These are phyloP conservation scores for Solanum clarkiae DNA, from an alignment of 257 asterid genomes.

Conservation along the genomic window DNA sequence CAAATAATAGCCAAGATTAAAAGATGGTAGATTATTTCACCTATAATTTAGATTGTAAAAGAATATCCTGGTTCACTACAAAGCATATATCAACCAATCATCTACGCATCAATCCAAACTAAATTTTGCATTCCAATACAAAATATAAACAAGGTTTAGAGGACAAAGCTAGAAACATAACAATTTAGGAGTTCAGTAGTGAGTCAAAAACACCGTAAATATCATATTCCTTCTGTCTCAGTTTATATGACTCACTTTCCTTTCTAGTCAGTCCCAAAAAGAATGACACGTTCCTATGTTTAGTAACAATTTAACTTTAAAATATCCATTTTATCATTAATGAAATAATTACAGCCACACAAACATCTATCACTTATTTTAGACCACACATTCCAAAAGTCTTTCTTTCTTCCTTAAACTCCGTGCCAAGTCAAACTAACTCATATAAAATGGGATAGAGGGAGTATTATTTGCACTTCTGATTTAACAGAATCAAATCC, in stretches of 20 bases:
- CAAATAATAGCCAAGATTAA: background rate
- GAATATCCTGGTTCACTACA: background rate
- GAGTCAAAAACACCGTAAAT: background rate
- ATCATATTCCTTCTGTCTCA: background rate
- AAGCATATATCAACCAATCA: background rate
- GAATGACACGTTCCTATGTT: too few species aligned
- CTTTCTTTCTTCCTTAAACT: too few species aligned
- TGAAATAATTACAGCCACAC: too few species aligned
- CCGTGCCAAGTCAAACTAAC: too few species aligned
- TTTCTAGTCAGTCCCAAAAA: too few species aligned
- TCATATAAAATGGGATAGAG: too few species aligned
- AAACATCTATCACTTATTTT: too few species aligned
- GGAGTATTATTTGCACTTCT: background rate
- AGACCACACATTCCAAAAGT: too few species aligned
- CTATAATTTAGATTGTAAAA: background rate
- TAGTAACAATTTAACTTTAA: too few species aligned
- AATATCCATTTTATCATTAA: too few species aligned
- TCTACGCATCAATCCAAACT: background rate
- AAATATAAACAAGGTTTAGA: background rate
- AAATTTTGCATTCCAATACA: background rate
- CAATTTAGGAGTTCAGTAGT: background rate
- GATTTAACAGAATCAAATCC: background rate
- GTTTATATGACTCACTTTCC: too few species aligned
- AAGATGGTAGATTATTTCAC: background rate
- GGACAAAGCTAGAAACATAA: background rate